These are phyloP conservation scores for Talaromyces liani DNA, from an alignment of 495 filamentous ascomycete genomes.

Conservation along the genomic window DNA sequence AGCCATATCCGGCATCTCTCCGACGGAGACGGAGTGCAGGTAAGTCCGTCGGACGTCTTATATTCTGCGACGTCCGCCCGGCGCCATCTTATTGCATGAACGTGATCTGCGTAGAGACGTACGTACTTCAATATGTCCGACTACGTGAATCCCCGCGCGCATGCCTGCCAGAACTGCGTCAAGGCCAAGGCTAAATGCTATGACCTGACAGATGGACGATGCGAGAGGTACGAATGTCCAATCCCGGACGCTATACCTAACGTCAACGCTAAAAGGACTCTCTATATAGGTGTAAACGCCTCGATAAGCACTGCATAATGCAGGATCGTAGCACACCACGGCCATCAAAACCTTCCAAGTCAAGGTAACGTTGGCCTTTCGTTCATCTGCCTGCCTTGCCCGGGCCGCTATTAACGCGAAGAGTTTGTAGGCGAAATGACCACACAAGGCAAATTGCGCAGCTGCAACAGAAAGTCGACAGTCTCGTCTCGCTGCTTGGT, in stretches of 20 bases:
- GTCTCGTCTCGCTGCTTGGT: conserved; percentile 5
- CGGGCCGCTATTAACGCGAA: conserved; percentile 2
- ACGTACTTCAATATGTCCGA: neutral
- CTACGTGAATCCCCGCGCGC: conserved; percentile 6
- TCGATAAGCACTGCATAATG: conserved; percentile 8
- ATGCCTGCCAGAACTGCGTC: conserved; percentile 7
- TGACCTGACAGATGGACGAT: neutral
- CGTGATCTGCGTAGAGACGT: neutral
- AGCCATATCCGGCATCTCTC: neutral
- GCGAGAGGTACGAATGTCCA: conserved; percentile 4
- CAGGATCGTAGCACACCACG: conserved; percentile 9
- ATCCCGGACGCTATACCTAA: neutral
- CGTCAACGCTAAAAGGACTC: neutral
- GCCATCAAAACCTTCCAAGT: conserved; percentile 4
- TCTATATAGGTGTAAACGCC: conserved; percentile 7
- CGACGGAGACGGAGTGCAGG: conserved; percentile 6
- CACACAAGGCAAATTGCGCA: conserved; percentile 7
- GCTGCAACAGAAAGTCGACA: conserved; percentile 5
- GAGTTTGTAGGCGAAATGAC: conserved; percentile 5
- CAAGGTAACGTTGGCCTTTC: conserved; percentile 2
- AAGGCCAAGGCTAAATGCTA: conserved; percentile 7
- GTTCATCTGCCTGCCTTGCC: neutral
- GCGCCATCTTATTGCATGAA: neutral
- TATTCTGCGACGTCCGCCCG: neutral
- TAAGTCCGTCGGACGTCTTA: conserved; percentile 5